Percentiles rank a stretch among this genome's conserved stretches.
These are phyloP conservation scores for Phaeotremella fagi DNA, from an alignment of 768 basidiomycete genomes.

Conservation along the genomic window DNA sequence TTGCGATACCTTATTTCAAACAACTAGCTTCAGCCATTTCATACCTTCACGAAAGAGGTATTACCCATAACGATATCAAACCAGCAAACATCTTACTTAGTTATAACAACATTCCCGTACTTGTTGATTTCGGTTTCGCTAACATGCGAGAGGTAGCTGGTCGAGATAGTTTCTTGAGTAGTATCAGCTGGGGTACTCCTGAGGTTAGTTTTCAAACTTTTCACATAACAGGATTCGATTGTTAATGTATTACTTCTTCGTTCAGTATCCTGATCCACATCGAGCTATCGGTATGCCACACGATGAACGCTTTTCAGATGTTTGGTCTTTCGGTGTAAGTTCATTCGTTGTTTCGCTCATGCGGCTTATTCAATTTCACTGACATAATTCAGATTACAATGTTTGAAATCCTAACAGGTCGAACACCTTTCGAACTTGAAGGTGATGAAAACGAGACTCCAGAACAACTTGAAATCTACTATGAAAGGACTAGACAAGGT, in stretches of 20 bases:
- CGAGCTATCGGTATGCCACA: constrained; percentile 81
- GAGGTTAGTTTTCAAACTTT: constrained; percentile 56
- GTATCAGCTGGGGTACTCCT: constrained; percentile 65
- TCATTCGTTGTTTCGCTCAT: not conserved
- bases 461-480: constrained; percentile 80
- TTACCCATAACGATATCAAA: constrained; percentile 54
- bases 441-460: constrained; percentile 69
- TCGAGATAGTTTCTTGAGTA: constrained; percentile 34
- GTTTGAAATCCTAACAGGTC: constrained; percentile 86
- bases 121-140: constrained; percentile 96
- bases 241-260: not conserved
- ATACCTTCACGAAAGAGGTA: constrained; percentile 46
- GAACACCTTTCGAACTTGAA: constrained; percentile 76
- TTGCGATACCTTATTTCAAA: constrained; percentile 55
- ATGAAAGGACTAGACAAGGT: constrained; percentile 69
- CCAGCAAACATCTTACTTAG: constrained; percentile 91
- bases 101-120: constrained; percentile 59
- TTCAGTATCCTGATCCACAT: constrained; percentile 86
- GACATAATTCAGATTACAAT: constrained; percentile 61
- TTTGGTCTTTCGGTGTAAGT: constrained; percentile 51
- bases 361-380: constrained; percentile 63
- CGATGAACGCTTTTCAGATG: constrained; percentile 83
- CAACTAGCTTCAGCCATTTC: constrained; percentile 46
- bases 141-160: constrained; percentile 71
- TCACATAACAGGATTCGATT: not conserved